phyloP scores from a whole-genome alignment of 306 rosid species.

The Vigna mungo region DNA sequence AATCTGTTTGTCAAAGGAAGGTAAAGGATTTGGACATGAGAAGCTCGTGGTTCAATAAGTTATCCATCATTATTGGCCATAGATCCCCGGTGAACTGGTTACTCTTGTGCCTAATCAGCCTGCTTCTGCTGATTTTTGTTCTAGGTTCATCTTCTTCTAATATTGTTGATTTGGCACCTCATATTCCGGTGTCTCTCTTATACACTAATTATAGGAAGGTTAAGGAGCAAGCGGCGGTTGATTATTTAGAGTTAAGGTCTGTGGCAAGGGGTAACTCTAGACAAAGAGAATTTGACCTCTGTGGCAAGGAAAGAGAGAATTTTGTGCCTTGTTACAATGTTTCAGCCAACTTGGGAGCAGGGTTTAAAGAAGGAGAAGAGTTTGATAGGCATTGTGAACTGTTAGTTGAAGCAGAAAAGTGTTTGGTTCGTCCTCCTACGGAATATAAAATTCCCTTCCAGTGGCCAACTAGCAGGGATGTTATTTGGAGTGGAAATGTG shows the following conservation, averaged over 20 bases:
- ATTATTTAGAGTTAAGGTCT: conserved; percentile 75
- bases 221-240: conserved; percentile 76
- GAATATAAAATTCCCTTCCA: conserved; percentile 83
- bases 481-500: conserved; percentile 92
- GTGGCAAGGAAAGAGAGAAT: conserved; percentile 85
- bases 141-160: conserved; percentile 71
- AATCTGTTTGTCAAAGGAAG: conserved; percentile 40
- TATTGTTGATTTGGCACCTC: conserved; percentile 54
- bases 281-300: conserved; percentile 71
- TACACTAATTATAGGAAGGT: conserved; percentile 80
- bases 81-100: conserved; percentile 76
- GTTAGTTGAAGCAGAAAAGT: conserved; percentile 55
- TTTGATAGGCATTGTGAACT: conserved; percentile 85
- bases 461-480: conserved; percentile 86
- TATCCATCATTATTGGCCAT: conserved; percentile 64
- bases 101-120: conserved; percentile 68
- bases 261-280: conserved; percentile 55
- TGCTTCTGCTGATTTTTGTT: conserved; percentile 64
- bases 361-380: conserved; percentile 77
- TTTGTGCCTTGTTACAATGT: conserved; percentile 86
- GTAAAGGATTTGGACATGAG: conserved; percentile 76
- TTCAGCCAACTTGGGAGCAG: conserved; percentile 68
- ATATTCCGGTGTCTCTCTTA: conserved; percentile 55
- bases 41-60: conserved; percentile 75
- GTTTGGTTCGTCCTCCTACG: conserved; percentile 86